phyloP scores from a whole-genome alignment of 2,329 filamentous ascomycete genomes.

The Fusarium clavum region DNA sequence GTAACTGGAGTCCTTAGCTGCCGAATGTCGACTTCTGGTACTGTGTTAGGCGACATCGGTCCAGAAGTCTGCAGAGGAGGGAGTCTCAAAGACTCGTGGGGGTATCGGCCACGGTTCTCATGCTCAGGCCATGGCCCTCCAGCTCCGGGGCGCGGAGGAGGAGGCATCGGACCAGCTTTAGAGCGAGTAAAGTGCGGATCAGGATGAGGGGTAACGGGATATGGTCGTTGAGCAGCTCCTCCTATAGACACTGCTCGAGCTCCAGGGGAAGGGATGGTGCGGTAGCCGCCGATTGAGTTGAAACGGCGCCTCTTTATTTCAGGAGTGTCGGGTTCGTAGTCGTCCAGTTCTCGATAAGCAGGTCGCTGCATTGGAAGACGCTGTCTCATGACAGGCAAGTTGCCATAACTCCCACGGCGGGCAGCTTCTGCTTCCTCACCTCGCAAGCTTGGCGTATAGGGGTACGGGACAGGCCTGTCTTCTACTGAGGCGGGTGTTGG shows the following conservation, averaged over 20 bases:
- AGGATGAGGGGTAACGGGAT: slow-evolving; percentile 45
- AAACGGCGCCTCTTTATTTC: slow-evolving; percentile 74
- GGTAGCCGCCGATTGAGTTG: slow-evolving; percentile 56
- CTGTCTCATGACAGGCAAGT: slow-evolving; percentile 38
- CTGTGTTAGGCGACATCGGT: slow-evolving; percentile 48
- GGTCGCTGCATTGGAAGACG: slow-evolving; percentile 41
- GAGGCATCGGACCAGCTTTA: slow-evolving; percentile 61
- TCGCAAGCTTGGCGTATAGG: slow-evolving; percentile 38
- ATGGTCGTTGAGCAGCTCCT: slow-evolving; percentile 37
- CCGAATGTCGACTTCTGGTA: slow-evolving; percentile 43
- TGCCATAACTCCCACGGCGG: slow-evolving; percentile 47
- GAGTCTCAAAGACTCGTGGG: slow-evolving; percentile 65
- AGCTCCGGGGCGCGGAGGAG: slow-evolving; percentile 62
- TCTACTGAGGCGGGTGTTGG: slow-evolving; percentile 50
- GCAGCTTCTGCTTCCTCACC: slow-evolving; percentile 42
- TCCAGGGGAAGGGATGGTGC: slow-evolving; percentile 36
- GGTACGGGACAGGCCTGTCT: slow-evolving; percentile 36
- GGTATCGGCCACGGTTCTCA: slow-evolving; percentile 54
- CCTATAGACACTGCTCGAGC: slow-evolving; percentile 41
- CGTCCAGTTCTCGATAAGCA: slow-evolving; percentile 48
- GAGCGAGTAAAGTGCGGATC: slow-evolving; percentile 50
- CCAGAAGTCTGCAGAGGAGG: slow-evolving; percentile 64
- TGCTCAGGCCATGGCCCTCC: slow-evolving; percentile 48
- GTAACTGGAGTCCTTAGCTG: slow-evolving; percentile 46
- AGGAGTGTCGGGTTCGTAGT: slow-evolving; percentile 56